phyloP scores from a whole-genome alignment of 192 early-diverging fungal genomes.

The Entomortierella chlamydospora region DNA sequence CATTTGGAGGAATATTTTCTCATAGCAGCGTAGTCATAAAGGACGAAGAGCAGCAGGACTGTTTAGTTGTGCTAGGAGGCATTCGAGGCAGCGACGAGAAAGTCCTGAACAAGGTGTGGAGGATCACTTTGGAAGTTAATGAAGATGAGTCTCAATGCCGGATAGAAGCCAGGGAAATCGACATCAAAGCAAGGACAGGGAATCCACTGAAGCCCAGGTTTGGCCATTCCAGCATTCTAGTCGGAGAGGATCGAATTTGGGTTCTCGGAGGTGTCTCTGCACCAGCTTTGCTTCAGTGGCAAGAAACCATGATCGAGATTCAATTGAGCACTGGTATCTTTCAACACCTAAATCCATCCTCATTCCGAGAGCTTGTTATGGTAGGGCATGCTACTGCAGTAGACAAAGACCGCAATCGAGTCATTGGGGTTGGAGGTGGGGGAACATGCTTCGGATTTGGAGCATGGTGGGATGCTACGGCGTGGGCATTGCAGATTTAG shows the following conservation, averaged over 20 bases:
- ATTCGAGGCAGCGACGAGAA: slow-evolving; percentile 28
- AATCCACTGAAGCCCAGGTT: slow-evolving; percentile 25
- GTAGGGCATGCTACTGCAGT: slow-evolving; percentile 38
- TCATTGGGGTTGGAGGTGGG: slow-evolving; percentile 47
- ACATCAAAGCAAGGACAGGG: slow-evolving; percentile 3
- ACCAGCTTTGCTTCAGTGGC: slow-evolving; percentile 35
- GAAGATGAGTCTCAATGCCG: slow-evolving; percentile 8
- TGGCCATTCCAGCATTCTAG: slow-evolving; percentile 27
- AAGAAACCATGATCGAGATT: slow-evolving; percentile 48
- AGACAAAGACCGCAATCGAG: slow-evolving; percentile 16
- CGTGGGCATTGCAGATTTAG: slow-evolving; percentile 37
- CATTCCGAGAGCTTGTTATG: slow-evolving; percentile 45
- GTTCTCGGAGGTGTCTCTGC: slow-evolving; percentile 44
- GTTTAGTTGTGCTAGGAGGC: slow-evolving; percentile 34
- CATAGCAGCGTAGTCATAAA: slow-evolving; percentile 30
- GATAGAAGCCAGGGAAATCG: slow-evolving; percentile 8
- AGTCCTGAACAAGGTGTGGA: slow-evolving; percentile 22
- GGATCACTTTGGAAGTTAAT: slow-evolving; percentile 7
- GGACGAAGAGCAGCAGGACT: slow-evolving; percentile 4
- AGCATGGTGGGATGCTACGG: slow-evolving; percentile 37
- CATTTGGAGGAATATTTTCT: slow-evolving; percentile 21
- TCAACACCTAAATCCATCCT: slow-evolving; percentile 18
- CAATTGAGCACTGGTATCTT: slow-evolving; percentile 10
- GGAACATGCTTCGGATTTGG: slow-evolving; percentile 55
- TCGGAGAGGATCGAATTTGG: slow-evolving; percentile 30